Evolutionary conservation across 192 early-diverging fungal genomes (phyloP), one percentile per base, ranked within the genome.

Genomic region (Coemansia sp.): DNA sequence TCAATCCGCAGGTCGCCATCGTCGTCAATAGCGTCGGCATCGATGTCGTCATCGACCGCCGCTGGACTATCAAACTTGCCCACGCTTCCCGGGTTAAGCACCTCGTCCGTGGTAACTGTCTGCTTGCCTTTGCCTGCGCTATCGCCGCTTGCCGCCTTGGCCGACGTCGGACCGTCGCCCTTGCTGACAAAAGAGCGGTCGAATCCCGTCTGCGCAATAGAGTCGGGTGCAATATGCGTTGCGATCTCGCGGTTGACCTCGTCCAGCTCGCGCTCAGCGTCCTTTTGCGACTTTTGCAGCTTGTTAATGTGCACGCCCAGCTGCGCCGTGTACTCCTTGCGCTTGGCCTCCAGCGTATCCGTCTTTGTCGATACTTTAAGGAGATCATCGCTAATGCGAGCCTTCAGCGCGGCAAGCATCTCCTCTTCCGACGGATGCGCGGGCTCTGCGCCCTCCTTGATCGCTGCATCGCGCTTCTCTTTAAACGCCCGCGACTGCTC

Each of bases 151-250:
- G n/a, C n/a, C n/a, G n/a, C 27, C 27, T 16, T 56, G 51, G 19
- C 28, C 6, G 53, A 12, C 1, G 47, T 23, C 25, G 48, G 42
- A 28, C 38, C 12, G 35, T 35, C 33, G 35, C 19, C 16, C 10
- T 54, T 60, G 44, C 58, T 82, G n/a, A 87, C 84, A 65, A 75
- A 83, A 8, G 87, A 87, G 48, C 83, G 85, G 55, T 89, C 81
- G 51, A 87, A 87, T 2, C 84, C 82, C 47, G 81, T 79, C 27
- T 83, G 82, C 12, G 83, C 80, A 46, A 92, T 81, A 22, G 87
- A 85, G 53, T 91, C 89, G 6, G 84, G 85, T 2, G 85, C 85
- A 19, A 91, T 62, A 48, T 91, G 90, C 56, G 85, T 86, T 24
- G 76, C 80, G 31, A 85, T 83, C 25, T 91, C 87, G 23, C 60